Base-by-base conservation (phyloP, 345 rosid species). In the Cardamine resedifolia region DNA sequence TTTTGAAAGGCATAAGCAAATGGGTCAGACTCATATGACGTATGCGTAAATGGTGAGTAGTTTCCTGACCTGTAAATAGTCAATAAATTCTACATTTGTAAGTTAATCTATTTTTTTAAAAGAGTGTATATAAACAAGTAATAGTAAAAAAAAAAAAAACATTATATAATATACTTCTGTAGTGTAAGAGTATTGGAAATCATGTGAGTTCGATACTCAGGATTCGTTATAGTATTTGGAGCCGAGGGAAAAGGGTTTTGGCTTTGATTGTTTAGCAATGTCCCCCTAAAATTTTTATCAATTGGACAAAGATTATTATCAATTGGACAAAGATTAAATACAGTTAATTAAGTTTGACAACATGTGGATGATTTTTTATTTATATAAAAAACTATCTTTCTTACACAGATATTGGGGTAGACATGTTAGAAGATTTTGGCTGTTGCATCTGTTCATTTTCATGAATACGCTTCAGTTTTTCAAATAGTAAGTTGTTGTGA, bases 391-490 rank as follows among this genome's bases (percentile, higher is more conserved):
- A n/a, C 6, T 41, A 44, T 7, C 23, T 64, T 31, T 34, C 77
- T 65, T 57, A 73, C 77, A 10, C 9, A 6, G 70, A 27, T 65
- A 50, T 49, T 64, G 39, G 23, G 15, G 21, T 45, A 45, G 19
- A 2, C 30, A 39, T 56, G 50, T 65, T 36, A 14, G 77, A 24
- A 14, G 20, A 9, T 56, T 56, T 41, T 47, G 77, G 41, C 10
- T 15, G 70, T 14, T 48, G 66, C 49, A 23, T 64, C 10, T 72
- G 57, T 47, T 73, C 65, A 45, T 15, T 34, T 47, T 58, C 50
- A 65, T 38, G 16, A 14, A 47, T 47, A 58, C 26, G 50, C 52
- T 18, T 19, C 51, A 73, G 58, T 20, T 73, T 58, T 19, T 34
- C 43, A 34, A 65, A 7, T 36, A 73, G 21, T 18, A 28, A 36